Base-by-base conservation (phyloP, 768 basidiomycete species). In the Suillus luteus region DNA sequence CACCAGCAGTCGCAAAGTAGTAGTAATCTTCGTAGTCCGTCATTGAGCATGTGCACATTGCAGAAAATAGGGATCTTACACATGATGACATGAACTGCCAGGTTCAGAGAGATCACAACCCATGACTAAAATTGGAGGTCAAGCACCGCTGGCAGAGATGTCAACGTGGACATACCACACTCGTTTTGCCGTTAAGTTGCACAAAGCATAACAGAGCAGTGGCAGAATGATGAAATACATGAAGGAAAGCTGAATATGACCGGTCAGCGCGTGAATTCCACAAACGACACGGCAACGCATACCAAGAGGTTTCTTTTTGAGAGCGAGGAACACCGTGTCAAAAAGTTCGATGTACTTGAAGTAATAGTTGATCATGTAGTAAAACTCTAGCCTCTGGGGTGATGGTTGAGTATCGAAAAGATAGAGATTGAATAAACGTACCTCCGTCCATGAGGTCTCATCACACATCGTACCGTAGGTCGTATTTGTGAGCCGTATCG, bases 221-320 rank as follows among this genome's bases (percentile, higher is more conserved):
- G 19, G 96, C 97, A 63, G 97, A 94, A 81, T 99, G 97, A 77
- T 99, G 97, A 83, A 97, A 99, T 67, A 99, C 96, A 77, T 99
- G 97, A 65, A 99, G 81, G 81, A 99, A 99, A 70, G 93, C 95
- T 96, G 69, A 48, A 2, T 63, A 62, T 70, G 61, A 37, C 66
- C 52, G 37, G 59, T 43, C 19, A n/a, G 59, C 46, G 35, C 52
- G 38, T 24, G 37, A 38, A 49, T 59, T 35, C 62, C 27, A 58
- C 62, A 43, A 43, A 57, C 1, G 35, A 51, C 24, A 62, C 35
- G 24, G 6, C 22, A 54, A 54, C 27, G 78, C 88, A 65, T 72
- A 96, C 95, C 92, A 58, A 99, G 83, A 17, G 94, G 94, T 78
- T 99, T 99, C 85, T 99, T 99, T 87, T 99, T 99, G 71, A 98